Base-by-base conservation (phyloP, 2,329 filamentous ascomycete genomes). In the Pyrenochaeta sp. region DNA sequence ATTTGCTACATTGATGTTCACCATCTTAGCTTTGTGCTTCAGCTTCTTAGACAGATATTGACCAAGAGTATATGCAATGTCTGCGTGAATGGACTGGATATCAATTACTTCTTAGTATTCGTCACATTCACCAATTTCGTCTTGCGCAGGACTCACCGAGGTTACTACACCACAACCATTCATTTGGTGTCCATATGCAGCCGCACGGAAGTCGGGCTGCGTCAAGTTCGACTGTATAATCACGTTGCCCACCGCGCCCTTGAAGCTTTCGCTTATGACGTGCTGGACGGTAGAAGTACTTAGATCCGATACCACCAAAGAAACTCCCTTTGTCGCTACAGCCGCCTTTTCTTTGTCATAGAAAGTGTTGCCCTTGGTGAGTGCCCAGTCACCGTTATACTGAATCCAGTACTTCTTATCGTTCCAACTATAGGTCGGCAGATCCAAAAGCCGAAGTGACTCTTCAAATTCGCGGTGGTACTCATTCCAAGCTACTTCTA, bases 401-500 rank as follows among this genome's bases (percentile, higher is more conserved):
- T 19, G 19, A 39, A 78, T 65, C 77, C 77, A 79, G 65, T 77
- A 78, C 22, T 67, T 69, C 58, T 78, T 77, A 8, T 67, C 49
- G 36, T 78, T 62, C 61, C 64, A 79, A 6, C 47, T 44, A 52
- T 79, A 79, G 1, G 68, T 59, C 1, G 88, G 87, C 2, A 90
- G 73, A 28, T 83, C 76, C 2, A 88, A 69, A 2, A 89, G 73
- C 0, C 77, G 73, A 22, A 83, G 78, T 1, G 73, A 73, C 1
- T 67, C 58, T 56, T 82, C 77, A 60, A 84, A 86, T 27, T 81
- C 78, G 3, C 80, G 74, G 67, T 88, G 84, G 64, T 84, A 88
- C 69, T 88, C 87, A 46, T 83, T 81, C 87, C 88, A 91, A 63
- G 86, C 78, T 24, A 91, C 75, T 5, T 81, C 75, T 1, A 88